Conservation (phyloP, 495 filamentous ascomycete species). For the Penicillium bovifimosum region DNA sequence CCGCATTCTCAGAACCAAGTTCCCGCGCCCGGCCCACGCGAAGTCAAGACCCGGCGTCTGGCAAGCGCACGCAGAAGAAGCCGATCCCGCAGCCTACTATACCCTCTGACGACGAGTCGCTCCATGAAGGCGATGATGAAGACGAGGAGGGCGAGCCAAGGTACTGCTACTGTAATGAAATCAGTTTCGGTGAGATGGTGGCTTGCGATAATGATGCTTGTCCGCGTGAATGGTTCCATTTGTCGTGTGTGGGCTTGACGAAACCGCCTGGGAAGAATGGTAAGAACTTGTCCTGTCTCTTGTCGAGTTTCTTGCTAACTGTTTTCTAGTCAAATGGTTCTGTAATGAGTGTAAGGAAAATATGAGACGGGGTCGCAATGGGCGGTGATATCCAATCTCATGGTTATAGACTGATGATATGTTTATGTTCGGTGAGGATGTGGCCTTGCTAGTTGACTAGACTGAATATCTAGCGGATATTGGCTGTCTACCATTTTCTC, state of each 20-base stretch:
- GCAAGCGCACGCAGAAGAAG: constrained; percentile 69
- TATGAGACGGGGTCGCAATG: constrained; percentile 50
- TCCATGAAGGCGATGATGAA: constrained; percentile 60
- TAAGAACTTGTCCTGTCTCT: constrained; percentile 43
- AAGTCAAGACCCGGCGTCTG: constrained; percentile 33
- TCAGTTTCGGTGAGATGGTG: constrained; percentile 97
- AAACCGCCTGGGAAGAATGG: constrained; percentile 79
- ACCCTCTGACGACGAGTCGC: constrained; percentile 45
- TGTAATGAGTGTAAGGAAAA: constrained; percentile 80
- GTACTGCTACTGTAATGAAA: constrained; percentile 90
- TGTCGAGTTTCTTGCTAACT: constrained; percentile 13
- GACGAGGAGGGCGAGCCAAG: constrained; percentile 75
- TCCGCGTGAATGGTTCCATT: constrained; percentile 91
- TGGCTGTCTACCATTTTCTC: background rate
- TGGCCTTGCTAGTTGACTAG: background rate
- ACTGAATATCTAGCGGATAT: background rate
- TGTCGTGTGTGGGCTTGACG: constrained; percentile 83
- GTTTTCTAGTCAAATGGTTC: constrained; percentile 74
- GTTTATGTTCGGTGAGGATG: background rate
- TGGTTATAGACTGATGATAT: background rate
- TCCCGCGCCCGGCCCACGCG: constrained; percentile 39
- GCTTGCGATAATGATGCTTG: constrained; percentile 90
- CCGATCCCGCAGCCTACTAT: constrained; percentile 27
- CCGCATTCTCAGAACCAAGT: constrained; percentile 34
- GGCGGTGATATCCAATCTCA: constrained; percentile 18